Percentiles rank a stretch among this genome's conserved stretches.
Conservation (phyloP, 257 asterid genomes). For the Oldenlandia corymbosa region DNA sequence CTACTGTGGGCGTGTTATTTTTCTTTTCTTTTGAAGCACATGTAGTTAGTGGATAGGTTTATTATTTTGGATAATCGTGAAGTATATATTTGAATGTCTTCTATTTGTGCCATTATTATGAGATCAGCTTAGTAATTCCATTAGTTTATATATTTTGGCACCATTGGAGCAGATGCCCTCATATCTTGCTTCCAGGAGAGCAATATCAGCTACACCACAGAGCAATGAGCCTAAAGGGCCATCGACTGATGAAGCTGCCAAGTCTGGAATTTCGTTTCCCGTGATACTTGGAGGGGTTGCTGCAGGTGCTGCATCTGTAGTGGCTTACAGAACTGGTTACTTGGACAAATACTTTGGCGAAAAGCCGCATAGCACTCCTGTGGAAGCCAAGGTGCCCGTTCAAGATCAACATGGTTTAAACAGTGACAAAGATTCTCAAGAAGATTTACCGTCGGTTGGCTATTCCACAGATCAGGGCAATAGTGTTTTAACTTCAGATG, state of each 20-base stretch:
- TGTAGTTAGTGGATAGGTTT: background rate
- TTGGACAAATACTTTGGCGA: conserved; percentile 53
- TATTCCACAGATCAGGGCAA: conserved; percentile 31
- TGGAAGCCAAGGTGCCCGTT: conserved; percentile 26
- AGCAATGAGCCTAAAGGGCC: conserved; percentile 40
- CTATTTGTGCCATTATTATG: conserved; percentile 8
- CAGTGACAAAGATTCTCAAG: conserved; percentile 25
- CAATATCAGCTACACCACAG: conserved; percentile 45
- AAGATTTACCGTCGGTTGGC: conserved; percentile 16
- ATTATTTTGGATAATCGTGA: background rate
- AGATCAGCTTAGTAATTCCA: background rate
- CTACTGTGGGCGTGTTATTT: background rate
- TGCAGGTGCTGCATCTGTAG: conserved; percentile 54
- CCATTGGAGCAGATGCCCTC: conserved; percentile 65
- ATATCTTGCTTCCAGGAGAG: conserved; percentile 74
- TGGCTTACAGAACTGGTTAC: conserved; percentile 65
- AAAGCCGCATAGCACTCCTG: conserved; percentile 38
- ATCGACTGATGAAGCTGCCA: conserved; percentile 36
- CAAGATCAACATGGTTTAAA: conserved; percentile 22
- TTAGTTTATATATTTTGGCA: conserved; percentile 1
- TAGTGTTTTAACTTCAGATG: conserved; percentile 26
- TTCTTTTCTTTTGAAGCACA: background rate
- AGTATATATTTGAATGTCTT: background rate
- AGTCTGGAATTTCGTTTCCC: conserved; percentile 43
- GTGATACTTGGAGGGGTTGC: conserved; percentile 57